Evolutionary conservation across 108 stramenopile genomes (phyloP).

Genomic region (Nannochloropsis oceanica): DNA sequence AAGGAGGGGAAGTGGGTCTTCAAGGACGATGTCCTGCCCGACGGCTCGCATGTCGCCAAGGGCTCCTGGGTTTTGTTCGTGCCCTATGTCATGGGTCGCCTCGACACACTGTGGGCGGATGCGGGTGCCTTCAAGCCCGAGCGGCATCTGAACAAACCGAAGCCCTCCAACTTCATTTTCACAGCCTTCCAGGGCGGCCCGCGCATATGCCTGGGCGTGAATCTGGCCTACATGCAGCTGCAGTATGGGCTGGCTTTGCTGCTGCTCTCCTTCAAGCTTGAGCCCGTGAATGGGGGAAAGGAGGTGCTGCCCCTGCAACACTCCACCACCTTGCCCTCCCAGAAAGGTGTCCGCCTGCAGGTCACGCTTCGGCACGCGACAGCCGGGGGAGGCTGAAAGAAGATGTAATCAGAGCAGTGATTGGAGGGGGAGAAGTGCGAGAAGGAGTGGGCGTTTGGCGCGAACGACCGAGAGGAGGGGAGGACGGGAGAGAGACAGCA

Average conservation of each 20-base stretch:
- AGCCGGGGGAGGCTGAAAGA: no score
- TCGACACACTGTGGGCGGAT: conserved; percentile 31
- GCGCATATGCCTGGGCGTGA: conserved; percentile 4
- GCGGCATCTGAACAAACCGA: conserved; percentile 25
- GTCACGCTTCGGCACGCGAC: background rate
- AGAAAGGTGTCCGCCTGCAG: background rate
- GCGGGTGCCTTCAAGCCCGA: conserved; percentile 36
- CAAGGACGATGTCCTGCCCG: conserved; percentile 40
- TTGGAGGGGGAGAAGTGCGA: no score
- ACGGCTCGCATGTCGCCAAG: conserved; percentile 35
- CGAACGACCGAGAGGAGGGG: no score
- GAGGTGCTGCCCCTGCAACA: background rate
- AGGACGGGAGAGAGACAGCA: no score
- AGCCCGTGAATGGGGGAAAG: background rate
- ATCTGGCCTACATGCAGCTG: conserved; percentile 1
- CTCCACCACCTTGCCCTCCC: background rate
- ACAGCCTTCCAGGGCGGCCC: conserved; percentile 12
- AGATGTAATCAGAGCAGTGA: no score
- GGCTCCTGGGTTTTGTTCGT: conserved; percentile 24
- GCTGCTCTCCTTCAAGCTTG: background rate
- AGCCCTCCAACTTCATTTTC: conserved; percentile 10
- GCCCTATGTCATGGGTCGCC: conserved; percentile 31
- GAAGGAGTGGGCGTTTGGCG: no score
- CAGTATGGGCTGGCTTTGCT: background rate
- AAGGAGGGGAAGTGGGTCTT: conserved; percentile 26